phyloP scores from a whole-genome alignment of 1,284 basidiomycete species.

The Cryptococcus jaspeensis region DNA sequence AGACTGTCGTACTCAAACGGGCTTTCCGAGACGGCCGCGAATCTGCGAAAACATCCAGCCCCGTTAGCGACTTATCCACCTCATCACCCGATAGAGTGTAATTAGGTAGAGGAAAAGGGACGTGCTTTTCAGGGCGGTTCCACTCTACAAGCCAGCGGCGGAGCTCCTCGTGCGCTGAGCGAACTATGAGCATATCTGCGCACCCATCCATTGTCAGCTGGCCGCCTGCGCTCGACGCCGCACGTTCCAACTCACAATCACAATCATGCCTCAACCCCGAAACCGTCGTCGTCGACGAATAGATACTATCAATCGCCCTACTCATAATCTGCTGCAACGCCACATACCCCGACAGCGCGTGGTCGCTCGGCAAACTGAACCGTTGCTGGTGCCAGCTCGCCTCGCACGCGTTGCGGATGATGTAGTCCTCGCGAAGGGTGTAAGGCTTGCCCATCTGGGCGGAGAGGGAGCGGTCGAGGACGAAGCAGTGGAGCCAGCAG shows the following conservation, averaged over 20 bases:
- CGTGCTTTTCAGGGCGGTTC: conserved; percentile 25
- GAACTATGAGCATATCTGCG: conserved; percentile 44
- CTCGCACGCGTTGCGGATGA: conserved; percentile 76
- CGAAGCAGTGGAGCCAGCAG: conserved; percentile 90
- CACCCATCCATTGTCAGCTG: neutral
- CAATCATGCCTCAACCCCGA: conserved; percentile 84
- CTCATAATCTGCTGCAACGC: conserved; percentile 84
- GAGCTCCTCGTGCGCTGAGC: conserved; percentile 48
- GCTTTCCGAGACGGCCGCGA: conserved; percentile 1
- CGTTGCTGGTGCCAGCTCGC: conserved; percentile 65
- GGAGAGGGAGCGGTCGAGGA: conserved; percentile 82
- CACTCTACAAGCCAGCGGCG: conserved; percentile 33
- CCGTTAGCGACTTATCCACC: neutral
- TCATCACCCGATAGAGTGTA: neutral
- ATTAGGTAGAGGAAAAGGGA: neutral
- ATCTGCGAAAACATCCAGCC: neutral
- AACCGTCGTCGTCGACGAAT: conserved; percentile 74
- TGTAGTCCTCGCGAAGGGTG: conserved; percentile 60
- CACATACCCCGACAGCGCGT: conserved; percentile 46
- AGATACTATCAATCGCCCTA: conserved; percentile 83
- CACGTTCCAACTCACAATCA: conserved; percentile 61
- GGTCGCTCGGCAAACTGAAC: conserved; percentile 63
- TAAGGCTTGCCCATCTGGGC: conserved; percentile 61
- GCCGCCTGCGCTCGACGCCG: neutral
- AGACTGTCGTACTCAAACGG: conserved; percentile 35